Percentiles rank a stretch among this genome's conserved stretches.
Conservation (phyloP, 306 rosid species). For the Myrica gale region DNA sequence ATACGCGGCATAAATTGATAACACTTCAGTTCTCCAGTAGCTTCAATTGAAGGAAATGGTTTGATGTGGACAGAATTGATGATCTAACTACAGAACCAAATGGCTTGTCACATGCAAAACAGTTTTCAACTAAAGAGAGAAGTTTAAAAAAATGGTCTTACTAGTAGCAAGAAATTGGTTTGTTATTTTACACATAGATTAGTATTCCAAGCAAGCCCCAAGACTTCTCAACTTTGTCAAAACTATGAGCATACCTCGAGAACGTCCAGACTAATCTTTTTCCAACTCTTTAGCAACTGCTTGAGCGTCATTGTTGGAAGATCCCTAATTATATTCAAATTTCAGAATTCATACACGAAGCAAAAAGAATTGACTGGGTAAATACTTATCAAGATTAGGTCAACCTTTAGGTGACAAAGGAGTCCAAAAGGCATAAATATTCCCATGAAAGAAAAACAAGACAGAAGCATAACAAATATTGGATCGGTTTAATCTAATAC, state of each 20-base stretch:
- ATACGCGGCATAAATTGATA: background rate
- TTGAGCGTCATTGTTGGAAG: constrained; percentile 56
- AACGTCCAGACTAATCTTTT: constrained; percentile 50
- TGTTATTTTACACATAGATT: background rate
- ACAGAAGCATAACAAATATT: too few relatives aligned
- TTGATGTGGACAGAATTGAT: background rate
- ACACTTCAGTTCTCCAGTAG: background rate
- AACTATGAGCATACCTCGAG: constrained; percentile 55
- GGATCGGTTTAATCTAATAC: background rate
- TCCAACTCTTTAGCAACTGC: constrained; percentile 71
- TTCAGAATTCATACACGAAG: constrained; percentile 21
- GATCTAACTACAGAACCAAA: background rate
- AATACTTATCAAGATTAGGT: background rate
- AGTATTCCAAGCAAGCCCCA: constrained; percentile 20
- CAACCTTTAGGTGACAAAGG: constrained; percentile 10
- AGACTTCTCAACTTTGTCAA: constrained; percentile 15
- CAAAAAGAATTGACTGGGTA: background rate
- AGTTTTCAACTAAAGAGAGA: background rate
- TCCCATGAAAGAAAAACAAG: too few relatives aligned
- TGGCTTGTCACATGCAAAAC: background rate
- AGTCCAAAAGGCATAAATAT: background rate
- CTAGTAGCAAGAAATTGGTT: background rate
- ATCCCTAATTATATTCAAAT: constrained; percentile 57
- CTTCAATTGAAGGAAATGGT: background rate
- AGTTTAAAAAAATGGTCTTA: constrained; percentile 7